Evolutionary conservation across 768 basidiomycete genomes (phyloP).

Genomic region (Rhizopogon vesiculosus): DNA sequence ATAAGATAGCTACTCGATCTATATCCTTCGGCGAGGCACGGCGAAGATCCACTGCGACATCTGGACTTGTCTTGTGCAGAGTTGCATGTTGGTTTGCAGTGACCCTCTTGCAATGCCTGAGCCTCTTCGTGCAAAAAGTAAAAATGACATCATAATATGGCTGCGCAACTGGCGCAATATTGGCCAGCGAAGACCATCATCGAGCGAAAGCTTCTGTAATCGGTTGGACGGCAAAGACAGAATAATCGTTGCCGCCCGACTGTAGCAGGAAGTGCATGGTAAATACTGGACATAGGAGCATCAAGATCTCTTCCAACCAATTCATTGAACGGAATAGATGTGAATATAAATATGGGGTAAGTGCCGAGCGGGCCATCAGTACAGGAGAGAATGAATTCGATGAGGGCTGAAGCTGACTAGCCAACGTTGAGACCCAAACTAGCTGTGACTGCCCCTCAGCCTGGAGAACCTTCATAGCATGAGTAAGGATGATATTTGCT

Average conservation of each 20-base stretch:
- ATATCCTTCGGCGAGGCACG: constrained; percentile 27
- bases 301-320: constrained; percentile 33
- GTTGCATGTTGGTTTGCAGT: not conserved
- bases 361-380: constrained; percentile 49
- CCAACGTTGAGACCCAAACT: constrained; percentile 17
- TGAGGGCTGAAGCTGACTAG: constrained; percentile 16
- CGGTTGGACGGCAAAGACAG: constrained; percentile 53
- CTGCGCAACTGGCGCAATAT: constrained; percentile 28
- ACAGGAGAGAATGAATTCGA: constrained; percentile 51
- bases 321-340: constrained; percentile 33
- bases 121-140: constrained; percentile 47
- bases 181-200: constrained; percentile 45
- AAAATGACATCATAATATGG: constrained; percentile 63
- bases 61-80: not conserved
- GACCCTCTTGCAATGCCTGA: constrained; percentile 13
- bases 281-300: not conserved
- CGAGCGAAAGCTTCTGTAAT: constrained; percentile 43
- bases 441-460: constrained; percentile 4
- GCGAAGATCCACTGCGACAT: constrained; percentile 22
- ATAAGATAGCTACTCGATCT: constrained; percentile 39
- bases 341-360: constrained; percentile 67
- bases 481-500: constrained; percentile 37
- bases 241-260: constrained; percentile 45
- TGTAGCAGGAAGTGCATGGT: constrained; percentile 21
- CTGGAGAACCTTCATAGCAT: constrained; percentile 25